Percentiles rank a stretch among this genome's conserved stretches.
phyloP scores from a whole-genome alignment of 2,329 filamentous ascomycete genomes.

The Nannizziopsis arthrosporioides region DNA sequence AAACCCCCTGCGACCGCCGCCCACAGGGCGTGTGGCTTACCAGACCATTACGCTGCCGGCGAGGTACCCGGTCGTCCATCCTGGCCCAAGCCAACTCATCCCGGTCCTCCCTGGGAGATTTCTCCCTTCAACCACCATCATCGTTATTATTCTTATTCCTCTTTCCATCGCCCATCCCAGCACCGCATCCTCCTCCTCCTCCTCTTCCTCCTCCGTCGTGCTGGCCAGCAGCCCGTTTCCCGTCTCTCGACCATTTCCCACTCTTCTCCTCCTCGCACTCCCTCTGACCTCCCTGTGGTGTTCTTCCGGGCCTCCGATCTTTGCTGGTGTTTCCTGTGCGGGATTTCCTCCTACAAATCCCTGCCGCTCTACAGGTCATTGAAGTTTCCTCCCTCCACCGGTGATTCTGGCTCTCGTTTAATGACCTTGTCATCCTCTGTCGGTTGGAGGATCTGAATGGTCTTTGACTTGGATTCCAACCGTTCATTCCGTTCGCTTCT shows the following conservation, averaged over 20 bases:
- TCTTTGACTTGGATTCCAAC: conserved; percentile 5
- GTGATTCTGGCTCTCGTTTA: conserved; percentile 10
- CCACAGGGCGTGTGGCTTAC: not conserved
- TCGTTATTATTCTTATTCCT: not conserved
- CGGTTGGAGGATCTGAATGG: conserved; percentile 4
- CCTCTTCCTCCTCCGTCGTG: not conserved
- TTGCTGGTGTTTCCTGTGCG: not conserved
- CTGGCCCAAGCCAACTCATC: conserved; percentile 11
- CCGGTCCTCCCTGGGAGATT: conserved; percentile 5
- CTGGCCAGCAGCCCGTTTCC: not conserved
- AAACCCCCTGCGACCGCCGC: not conserved
- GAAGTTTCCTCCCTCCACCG: not conserved
- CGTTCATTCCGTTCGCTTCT: not conserved
- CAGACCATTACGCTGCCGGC: not conserved
- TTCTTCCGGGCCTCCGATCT: not conserved
- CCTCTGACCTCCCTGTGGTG: not conserved
- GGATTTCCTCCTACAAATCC: not conserved
- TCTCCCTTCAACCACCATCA: not conserved
- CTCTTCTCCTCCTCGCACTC: not conserved
- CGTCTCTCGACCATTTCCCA: not conserved
- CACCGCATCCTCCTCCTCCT: not conserved
- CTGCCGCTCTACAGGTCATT: not conserved
- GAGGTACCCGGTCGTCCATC: conserved; percentile 6
- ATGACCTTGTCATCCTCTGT: conserved; percentile 1
- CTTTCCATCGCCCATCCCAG: not conserved